Evolutionary conservation across 2,329 filamentous ascomycete genomes (phyloP).

Genomic region (Lecanicillium sp.): DNA sequence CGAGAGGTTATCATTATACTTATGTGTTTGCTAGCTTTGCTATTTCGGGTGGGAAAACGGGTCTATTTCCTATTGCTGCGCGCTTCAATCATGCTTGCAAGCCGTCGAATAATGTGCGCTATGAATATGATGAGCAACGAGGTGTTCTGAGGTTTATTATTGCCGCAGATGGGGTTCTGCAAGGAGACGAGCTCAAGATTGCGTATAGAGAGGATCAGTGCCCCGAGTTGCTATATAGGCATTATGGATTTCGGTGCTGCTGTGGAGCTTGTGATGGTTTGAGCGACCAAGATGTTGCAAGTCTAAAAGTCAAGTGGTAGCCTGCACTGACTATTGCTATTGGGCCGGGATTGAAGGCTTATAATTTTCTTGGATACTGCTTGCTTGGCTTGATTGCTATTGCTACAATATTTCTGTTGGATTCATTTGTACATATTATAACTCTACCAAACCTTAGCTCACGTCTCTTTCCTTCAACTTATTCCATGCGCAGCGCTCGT

Average conservation of each 20-base stretch:
- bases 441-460: no score
- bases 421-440: no score
- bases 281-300: conserved; percentile 5
- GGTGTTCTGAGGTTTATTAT: conserved; percentile 33
- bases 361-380: neutral
- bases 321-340: neutral
- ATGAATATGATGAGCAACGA: conserved; percentile 26
- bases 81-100: conserved; percentile 52
- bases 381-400: conserved; percentile 5
- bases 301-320: conserved; percentile 3
- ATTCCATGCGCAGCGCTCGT: neutral
- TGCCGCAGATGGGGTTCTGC: conserved; percentile 21
- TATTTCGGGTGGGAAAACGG: conserved; percentile 18
- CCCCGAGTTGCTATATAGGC: conserved; percentile 27
- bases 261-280: conserved; percentile 35
- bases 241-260: conserved; percentile 44
- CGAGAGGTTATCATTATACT: neutral
- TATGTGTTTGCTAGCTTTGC: conserved; percentile 18
- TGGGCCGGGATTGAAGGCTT: neutral
- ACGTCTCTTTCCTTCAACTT: no score
- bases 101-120: conserved; percentile 33
- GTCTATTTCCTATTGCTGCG: conserved; percentile 41
- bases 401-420: no score
- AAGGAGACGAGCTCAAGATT: conserved; percentile 43
- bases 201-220: conserved; percentile 31